Percentiles rank a stretch among this genome's conserved stretches.
Evolutionary conservation across 2,329 filamentous ascomycete species (phyloP).

Genomic region (Cytospora leucostoma): DNA sequence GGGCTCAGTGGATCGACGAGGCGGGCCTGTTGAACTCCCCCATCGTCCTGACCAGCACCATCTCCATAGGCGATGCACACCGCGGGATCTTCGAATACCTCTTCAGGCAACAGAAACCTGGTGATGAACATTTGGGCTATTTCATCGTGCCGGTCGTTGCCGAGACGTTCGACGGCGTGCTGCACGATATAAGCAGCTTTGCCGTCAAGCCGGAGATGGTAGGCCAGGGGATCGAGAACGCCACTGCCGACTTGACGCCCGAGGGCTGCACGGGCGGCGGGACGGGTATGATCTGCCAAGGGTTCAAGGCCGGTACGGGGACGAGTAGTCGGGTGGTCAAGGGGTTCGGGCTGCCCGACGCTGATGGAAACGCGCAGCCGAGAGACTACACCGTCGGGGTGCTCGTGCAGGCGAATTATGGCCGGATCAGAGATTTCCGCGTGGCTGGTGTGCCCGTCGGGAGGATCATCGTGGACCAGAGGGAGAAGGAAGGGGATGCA

Average conservation of each 20-base stretch:
- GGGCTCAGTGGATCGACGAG: conserved; percentile 62
- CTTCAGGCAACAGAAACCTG: conserved; percentile 46
- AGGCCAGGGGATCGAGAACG: conserved; percentile 53
- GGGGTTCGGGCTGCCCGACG: conserved; percentile 40
- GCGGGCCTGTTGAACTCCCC: conserved; percentile 61
- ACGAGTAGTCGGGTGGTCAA: conserved; percentile 59
- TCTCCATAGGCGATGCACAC: conserved; percentile 59
- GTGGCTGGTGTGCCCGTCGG: conserved; percentile 65
- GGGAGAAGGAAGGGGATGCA: conserved; percentile 31
- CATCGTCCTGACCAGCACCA: conserved; percentile 61
- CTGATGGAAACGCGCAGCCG: conserved; percentile 31
- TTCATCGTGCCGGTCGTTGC: conserved; percentile 60
- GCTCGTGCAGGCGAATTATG: conserved; percentile 68
- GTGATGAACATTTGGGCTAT: conserved; percentile 49
- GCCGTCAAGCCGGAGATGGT: conserved; percentile 56
- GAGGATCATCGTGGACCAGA: conserved; percentile 52
- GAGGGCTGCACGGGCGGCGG: conserved; percentile 68
- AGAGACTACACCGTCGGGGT: conserved; percentile 60
- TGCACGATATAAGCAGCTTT: conserved; percentile 60
- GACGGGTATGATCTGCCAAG: conserved; percentile 68
- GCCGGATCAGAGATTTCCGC: conserved; percentile 54
- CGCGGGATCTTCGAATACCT: conserved; percentile 60
- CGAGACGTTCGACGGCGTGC: conserved; percentile 64
- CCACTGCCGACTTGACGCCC: conserved; percentile 50
- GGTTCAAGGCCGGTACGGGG: conserved; percentile 68